Evolutionary conservation across 2,329 filamentous ascomycete species (phyloP).

Genomic region (Microcyclospora pomicola): DNA sequence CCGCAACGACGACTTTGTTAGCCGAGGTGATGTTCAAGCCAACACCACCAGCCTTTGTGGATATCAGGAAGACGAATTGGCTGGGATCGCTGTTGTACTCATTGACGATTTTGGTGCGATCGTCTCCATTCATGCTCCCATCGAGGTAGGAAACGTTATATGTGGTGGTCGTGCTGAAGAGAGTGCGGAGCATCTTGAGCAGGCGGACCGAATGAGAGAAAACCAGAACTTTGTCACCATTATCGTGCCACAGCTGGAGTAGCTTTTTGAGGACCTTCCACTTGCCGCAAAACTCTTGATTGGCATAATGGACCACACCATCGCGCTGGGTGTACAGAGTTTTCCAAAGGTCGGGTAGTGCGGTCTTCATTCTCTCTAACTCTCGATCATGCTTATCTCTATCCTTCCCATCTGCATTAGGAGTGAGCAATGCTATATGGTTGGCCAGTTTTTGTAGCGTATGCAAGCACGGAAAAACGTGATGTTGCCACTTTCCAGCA

Average conservation of each 20-base stretch:
- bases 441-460: constrained; percentile 80
- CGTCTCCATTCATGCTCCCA: constrained; percentile 68
- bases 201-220: constrained; percentile 88
- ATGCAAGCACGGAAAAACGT: constrained; percentile 74
- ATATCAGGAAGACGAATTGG: constrained; percentile 93
- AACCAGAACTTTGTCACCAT: constrained; percentile 85
- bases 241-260: constrained; percentile 76
- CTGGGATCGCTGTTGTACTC: constrained; percentile 78
- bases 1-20: constrained; percentile 94
- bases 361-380: constrained; percentile 56
- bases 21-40: constrained; percentile 94
- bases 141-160: constrained; percentile 90
- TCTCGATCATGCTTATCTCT: constrained; percentile 67
- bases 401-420: constrained; percentile 43
- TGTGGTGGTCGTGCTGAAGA: constrained; percentile 69
- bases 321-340: constrained; percentile 61
- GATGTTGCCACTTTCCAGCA: constrained; percentile 48
- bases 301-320: constrained; percentile 65
- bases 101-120: constrained; percentile 66
- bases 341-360: constrained; percentile 62
- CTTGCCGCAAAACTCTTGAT: constrained; percentile 89
- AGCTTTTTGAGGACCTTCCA: constrained; percentile 85
- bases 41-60: constrained; percentile 81
- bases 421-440: constrained; percentile 79
- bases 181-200: constrained; percentile 65